Evolutionary conservation across 768 basidiomycete species (phyloP), one percentile per base, ranked within the genome.

Genomic region (Rhizopogon sp.): DNA sequence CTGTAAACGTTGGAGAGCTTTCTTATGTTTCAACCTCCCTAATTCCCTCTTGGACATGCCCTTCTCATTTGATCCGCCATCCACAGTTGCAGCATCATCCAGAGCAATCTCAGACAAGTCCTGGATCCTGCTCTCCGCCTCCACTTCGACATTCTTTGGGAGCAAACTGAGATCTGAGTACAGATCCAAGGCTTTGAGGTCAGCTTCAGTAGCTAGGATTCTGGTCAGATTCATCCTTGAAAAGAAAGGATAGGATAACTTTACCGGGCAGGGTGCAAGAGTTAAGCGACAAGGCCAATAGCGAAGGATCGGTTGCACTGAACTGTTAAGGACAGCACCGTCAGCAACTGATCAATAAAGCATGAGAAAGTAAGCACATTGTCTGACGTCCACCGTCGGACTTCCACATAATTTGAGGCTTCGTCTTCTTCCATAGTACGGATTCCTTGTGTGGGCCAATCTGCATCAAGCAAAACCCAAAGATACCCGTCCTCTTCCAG

Each of bases 131-230:
- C 69, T 71, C 50, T 77, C 76, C 52, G 76, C 73, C 39, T 77
- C 77, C 4, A 62, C 70, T 35, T 80, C 77, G 17, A 73, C 66
- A 55, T 77, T 75, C 63, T 90, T 90, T 3, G 88, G 87, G 56
- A 90, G 70, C 20, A 77, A 73, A 0, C 72, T 68, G 29, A 90
- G 73, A 49, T 76, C 73, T 2, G 73, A 69, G 61, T 91, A 91
- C 2, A 90, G 69, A 50, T 87, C 83, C 1, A 90, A 72, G 3
- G 68, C 63, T 52, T 78, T 72, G 4, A 86, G 64, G 14, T 83
- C 81, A 8, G 74, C 74, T 3, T 63, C 52, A 0, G 76, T 74
- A 5, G 83, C 84, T 87, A 62, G n/a, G 50, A 40, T 33, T 49
- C 8, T 16, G 11, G 44, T 9, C 16, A 58, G 0, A 39, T 58